Evolutionary conservation across 331 rosid species (phyloP).

Genomic region (Acacia concinna): DNA sequence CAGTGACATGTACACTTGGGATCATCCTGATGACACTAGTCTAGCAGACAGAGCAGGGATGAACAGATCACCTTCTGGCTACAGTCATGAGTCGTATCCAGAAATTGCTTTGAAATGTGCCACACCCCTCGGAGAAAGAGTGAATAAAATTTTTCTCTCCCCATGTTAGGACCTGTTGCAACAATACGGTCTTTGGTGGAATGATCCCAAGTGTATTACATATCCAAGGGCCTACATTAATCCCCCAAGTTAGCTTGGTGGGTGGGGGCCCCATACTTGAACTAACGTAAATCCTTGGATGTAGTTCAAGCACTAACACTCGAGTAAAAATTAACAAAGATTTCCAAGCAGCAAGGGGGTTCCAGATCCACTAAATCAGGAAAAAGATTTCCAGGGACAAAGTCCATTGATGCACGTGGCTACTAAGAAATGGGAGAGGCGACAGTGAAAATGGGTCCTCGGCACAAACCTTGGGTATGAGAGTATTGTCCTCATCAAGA

Average conservation of each 20-base stretch:
- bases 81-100: no score
- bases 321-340: background rate
- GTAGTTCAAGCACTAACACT: no score
- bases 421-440: background rate
- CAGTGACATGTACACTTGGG: background rate
- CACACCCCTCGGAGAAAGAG: no score
- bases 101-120: no score
- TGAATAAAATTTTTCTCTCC: background rate
- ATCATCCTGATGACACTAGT: background rate
- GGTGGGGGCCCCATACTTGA: background rate
- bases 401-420: constrained; percentile 14
- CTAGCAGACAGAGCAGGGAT: background rate
- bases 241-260: background rate
- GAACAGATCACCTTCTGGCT: background rate
- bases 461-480: constrained; percentile 82
- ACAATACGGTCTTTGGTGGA: background rate
- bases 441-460: background rate
- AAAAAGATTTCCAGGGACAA: background rate
- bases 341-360: background rate
- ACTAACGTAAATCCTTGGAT: background rate
- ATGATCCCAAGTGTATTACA: background rate
- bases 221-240: background rate
- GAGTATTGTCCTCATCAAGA: constrained; percentile 84
- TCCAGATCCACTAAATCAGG: background rate
- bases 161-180: background rate